Base-by-base conservation (phyloP, 2,329 filamentous ascomycete genomes). In the Aspergillus transmontanensis region DNA sequence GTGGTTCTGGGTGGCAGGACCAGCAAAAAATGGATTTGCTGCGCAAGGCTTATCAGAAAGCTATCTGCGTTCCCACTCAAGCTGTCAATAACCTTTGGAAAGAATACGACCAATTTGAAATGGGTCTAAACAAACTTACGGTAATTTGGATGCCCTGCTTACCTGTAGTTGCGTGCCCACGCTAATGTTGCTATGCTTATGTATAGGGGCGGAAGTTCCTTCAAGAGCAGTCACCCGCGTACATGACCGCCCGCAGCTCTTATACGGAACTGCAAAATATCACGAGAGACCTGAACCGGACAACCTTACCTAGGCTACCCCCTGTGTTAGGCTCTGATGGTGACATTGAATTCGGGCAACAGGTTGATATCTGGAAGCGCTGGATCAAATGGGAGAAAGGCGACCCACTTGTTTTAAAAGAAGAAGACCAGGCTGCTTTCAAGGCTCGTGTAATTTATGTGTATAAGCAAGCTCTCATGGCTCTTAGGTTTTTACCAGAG, bases 311-410 rank as follows among this genome's bases (percentile, higher is more conserved):
- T 3, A 86, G 87, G 11, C 81, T 99, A 2, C 93, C 94, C 2
- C 94, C 95, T 7, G 88, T 90, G 6, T 87, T 88, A 51, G 94
- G 94, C 1, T 97, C 93, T 72, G 91, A 95, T 59, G 95, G 95
- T 2, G 89, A 96, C 64, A 85, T 89, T 28, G 93, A 97, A 66
- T 99, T 92, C 74, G 83, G 87, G 68, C 86, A 90, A 56, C 96
- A 99, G 77, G 89, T 97, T 53, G 87, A 91, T 55, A 83, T 95
- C 32, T 99, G 95, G 95, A 93, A 93, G 75, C 89, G 87, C 68
- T 99, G 96, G 95, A 90, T 99, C 68, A 84, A 89, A 5, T 99
- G 94, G 93, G 95, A 99, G 79, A 96, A 94, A 78, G 90, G 91
- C 21, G 95, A 99, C 73, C 93, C 93, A 1, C 83, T 99, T 3